These are phyloP conservation scores for Ceriops tagal DNA, from an alignment of 345 rosid species.

Conservation along the genomic window DNA sequence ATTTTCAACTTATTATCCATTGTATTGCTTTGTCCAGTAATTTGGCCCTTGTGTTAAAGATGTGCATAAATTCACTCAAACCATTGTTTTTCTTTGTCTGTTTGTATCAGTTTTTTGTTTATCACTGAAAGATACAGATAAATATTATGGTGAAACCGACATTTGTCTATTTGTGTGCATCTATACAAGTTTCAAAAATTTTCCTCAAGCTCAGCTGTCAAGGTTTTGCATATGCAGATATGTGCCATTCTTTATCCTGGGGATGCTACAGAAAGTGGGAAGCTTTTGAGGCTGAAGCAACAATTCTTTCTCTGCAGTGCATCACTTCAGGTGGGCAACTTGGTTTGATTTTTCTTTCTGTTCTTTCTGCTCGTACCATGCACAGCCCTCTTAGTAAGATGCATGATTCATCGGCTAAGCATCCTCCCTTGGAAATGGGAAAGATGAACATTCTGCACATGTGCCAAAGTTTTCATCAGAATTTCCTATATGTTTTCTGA, in stretches of 20 bases:
- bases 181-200: not conserved
- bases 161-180: not conserved
- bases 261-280: slow-evolving; percentile 95
- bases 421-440: not conserved
- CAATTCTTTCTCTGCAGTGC: slow-evolving; percentile 97
- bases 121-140: not conserved
- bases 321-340: slow-evolving; percentile 78
- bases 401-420: not conserved
- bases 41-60: not conserved
- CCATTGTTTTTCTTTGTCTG: not conserved
- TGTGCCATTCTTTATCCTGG: slow-evolving; percentile 97
- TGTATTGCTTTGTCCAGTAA: not conserved
- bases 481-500: not conserved
- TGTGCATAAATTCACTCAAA: not conserved
- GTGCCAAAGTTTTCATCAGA: too few species aligned
- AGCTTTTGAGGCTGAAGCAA: slow-evolving; percentile 90
- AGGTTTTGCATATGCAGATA: slow-evolving; percentile 45
- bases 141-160: not conserved
- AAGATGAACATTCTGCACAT: not conserved
- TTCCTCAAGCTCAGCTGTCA: slow-evolving; percentile 5
- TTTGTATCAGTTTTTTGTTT: not conserved
- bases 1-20: slow-evolving; percentile 2
- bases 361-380: not conserved
- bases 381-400: not conserved
- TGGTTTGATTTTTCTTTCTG: not conserved